Conservation (phyloP, 164 flowering plant species). For the Amborella trichopoda region DNA sequence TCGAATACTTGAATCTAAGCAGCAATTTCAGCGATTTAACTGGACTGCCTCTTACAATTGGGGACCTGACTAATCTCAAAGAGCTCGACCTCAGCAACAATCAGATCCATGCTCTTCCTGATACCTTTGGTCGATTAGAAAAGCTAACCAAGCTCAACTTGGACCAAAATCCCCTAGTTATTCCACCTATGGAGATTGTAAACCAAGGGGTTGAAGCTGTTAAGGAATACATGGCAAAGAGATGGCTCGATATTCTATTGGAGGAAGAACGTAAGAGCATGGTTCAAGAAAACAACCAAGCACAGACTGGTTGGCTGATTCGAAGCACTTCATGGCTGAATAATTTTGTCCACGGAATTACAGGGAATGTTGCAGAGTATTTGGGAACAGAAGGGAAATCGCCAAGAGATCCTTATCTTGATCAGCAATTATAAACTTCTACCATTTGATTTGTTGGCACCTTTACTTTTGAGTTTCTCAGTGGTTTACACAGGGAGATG, state of each 20-base stretch:
- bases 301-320: slow-evolving; percentile 49
- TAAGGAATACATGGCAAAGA: slow-evolving; percentile 68
- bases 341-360: slow-evolving; percentile 26
- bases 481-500: no score
- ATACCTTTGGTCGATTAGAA: slow-evolving; percentile 67
- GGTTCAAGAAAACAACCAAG: slow-evolving; percentile 19
- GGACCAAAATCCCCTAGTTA: slow-evolving; percentile 72
- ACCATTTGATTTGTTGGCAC: no score
- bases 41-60: slow-evolving; percentile 76
- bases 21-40: slow-evolving; percentile 74
- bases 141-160: slow-evolving; percentile 64
- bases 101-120: slow-evolving; percentile 78
- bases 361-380: slow-evolving; percentile 33
- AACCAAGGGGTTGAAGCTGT: slow-evolving; percentile 70
- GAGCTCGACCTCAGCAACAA: slow-evolving; percentile 90
- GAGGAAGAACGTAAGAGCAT: slow-evolving; percentile 57
- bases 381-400: slow-evolving; percentile 22
- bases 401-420: slow-evolving; percentile 51
- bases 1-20: slow-evolving; percentile 64
- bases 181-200: slow-evolving; percentile 67
- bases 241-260: slow-evolving; percentile 55
- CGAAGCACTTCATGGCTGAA: slow-evolving; percentile 80
- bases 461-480: no score
- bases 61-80: slow-evolving; percentile 67
- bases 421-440: slow-evolving; percentile 49